A percentile compares a stretch with the other conserved stretches of the same genome.
phyloP scores from a whole-genome alignment of 2,329 filamentous ascomycete species.

The Fusarium sacchari region DNA sequence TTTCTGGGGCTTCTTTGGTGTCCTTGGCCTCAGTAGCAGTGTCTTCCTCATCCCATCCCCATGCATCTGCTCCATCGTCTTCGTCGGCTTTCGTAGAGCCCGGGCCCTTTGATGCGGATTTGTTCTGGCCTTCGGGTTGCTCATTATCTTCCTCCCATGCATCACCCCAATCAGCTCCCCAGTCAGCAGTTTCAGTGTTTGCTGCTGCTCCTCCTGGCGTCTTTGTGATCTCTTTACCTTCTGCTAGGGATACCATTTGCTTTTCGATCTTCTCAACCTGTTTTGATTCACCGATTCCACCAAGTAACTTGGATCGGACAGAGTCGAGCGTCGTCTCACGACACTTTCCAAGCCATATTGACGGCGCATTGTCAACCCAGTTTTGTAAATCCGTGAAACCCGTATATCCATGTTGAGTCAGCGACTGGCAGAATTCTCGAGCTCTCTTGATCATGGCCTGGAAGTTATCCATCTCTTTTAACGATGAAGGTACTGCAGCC shows the following conservation, averaged over 20 bases:
- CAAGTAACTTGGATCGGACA: slow-evolving; percentile 74
- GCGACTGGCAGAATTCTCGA: slow-evolving; percentile 68
- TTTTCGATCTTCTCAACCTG: slow-evolving; percentile 87
- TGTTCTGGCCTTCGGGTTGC: slow-evolving; percentile 44
- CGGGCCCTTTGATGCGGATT: slow-evolving; percentile 22
- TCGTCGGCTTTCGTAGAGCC: slow-evolving; percentile 41
- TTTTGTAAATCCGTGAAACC: slow-evolving; percentile 72
- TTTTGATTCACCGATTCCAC: slow-evolving; percentile 72
- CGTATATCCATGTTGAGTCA: slow-evolving; percentile 72
- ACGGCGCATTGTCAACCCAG: slow-evolving; percentile 84
- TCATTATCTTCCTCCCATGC: slow-evolving; percentile 80
- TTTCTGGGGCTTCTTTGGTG: slow-evolving; percentile 19
- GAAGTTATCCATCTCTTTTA: slow-evolving; percentile 77
- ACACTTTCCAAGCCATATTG: slow-evolving; percentile 86
- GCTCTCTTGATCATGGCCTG: slow-evolving; percentile 75
- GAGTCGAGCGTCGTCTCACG: slow-evolving; percentile 81
- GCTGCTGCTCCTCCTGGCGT: slow-evolving; percentile 62
- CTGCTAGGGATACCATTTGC: slow-evolving; percentile 74
- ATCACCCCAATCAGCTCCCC: slow-evolving; percentile 80
- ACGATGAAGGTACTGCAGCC: slow-evolving; percentile 76
- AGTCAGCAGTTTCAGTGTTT: slow-evolving; percentile 66
- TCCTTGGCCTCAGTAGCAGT: slow-evolving; percentile 40
- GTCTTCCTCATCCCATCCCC: slow-evolving; percentile 83
- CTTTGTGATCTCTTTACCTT: slow-evolving; percentile 70
- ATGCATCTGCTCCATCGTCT: slow-evolving; percentile 71